Conservation (phyloP, 2,329 filamentous ascomycete genomes). For the Nemania abortiva region DNA sequence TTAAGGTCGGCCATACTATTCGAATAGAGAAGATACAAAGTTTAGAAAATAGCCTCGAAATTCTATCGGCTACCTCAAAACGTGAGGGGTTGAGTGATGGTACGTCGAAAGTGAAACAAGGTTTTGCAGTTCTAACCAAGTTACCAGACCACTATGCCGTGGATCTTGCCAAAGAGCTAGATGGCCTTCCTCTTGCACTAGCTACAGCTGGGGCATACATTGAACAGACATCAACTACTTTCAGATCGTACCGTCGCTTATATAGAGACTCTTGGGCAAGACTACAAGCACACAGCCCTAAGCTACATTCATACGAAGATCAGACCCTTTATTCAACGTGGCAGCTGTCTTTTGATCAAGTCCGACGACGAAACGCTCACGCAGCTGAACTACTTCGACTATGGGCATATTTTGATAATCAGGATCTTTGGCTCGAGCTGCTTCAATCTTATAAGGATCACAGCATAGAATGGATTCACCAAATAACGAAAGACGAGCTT, state of each 20-base stretch:
- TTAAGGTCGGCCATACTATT: constrained; percentile 52
- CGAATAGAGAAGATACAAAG: constrained; percentile 51
- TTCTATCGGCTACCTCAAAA: constrained; percentile 49
- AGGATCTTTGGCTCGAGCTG: constrained; percentile 30
- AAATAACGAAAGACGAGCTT: constrained; percentile 28
- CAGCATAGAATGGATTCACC: background rate
- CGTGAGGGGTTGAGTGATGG: constrained; percentile 35
- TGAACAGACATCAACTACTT: constrained; percentile 15
- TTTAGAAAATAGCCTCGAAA: constrained; percentile 49
- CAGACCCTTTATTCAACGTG: constrained; percentile 25
- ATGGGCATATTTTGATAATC: constrained; percentile 32
- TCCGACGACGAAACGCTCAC: constrained; percentile 9
- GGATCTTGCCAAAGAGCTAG: constrained; percentile 12
- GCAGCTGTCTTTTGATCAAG: constrained; percentile 27
- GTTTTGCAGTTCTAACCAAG: background rate
- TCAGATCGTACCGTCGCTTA: constrained; percentile 22
- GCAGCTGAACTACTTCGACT: constrained; percentile 21
- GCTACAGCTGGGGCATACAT: constrained; percentile 33
- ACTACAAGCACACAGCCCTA: constrained; percentile 15
- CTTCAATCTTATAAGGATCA: constrained; percentile 7
- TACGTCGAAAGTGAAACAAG: background rate
- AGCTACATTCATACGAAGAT: constrained; percentile 28
- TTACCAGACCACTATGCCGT: constrained; percentile 22
- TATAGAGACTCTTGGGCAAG: constrained; percentile 27
- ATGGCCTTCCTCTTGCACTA: constrained; percentile 31